Conservation (phyloP, 1,139 yeast genomes). For the Insectozyma bohioensis region DNA sequence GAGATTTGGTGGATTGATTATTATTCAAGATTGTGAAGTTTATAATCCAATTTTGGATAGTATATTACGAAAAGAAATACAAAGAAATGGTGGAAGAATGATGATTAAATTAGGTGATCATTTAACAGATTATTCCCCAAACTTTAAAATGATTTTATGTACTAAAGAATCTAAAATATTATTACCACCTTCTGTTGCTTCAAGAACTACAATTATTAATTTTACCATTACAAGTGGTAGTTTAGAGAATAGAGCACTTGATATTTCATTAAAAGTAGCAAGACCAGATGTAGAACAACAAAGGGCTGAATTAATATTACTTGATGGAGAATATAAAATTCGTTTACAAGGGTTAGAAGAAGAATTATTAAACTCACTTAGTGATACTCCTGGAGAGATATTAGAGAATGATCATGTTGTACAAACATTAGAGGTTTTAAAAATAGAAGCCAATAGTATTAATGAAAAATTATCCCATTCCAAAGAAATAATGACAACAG, state of each 20-base stretch:
- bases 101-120: slow-evolving; percentile 61
- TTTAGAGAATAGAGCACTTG: slow-evolving; percentile 62
- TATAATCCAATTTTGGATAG: slow-evolving; percentile 73
- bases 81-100: slow-evolving; percentile 68
- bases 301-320: slow-evolving; percentile 49
- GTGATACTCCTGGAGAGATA: slow-evolving; percentile 58
- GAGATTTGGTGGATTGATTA: slow-evolving; percentile 75
- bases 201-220: slow-evolving; percentile 65
- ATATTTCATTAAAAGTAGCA: slow-evolving; percentile 52
- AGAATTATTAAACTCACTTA: slow-evolving; percentile 58
- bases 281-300: slow-evolving; percentile 69
- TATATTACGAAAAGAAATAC: slow-evolving; percentile 60
- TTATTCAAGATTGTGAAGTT: slow-evolving; percentile 77
- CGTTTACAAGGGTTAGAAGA: slow-evolving; percentile 59
- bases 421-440: slow-evolving; percentile 61
- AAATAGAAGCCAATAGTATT: slow-evolving; percentile 59
- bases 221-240: slow-evolving; percentile 70
- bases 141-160: slow-evolving; percentile 60
- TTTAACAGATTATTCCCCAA: slow-evolving; percentile 65
- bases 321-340: slow-evolving; percentile 62
- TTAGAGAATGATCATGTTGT: slow-evolving; percentile 67
- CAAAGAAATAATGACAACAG: slow-evolving; percentile 49
- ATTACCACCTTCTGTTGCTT: slow-evolving; percentile 55
- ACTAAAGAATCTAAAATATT: slow-evolving; percentile 56
- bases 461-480: slow-evolving; percentile 56